Evolutionary conservation across 2,329 filamentous ascomycete species (phyloP).

Genomic region (Pseudohalonectria lignicola): DNA sequence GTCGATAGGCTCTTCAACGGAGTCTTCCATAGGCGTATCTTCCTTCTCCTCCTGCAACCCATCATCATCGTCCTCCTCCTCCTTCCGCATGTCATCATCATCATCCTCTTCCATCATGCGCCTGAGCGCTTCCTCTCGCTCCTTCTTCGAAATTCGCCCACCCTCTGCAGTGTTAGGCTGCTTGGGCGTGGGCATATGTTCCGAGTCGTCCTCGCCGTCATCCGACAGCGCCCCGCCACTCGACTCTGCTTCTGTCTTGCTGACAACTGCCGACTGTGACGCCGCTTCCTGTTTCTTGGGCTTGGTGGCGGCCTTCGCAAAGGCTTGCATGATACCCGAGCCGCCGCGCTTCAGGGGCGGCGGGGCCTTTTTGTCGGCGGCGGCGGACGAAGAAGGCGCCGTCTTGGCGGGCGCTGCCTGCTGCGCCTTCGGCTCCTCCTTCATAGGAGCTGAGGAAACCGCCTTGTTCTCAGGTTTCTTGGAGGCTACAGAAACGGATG

Average conservation of each 20-base stretch:
- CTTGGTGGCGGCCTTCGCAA: conserved; percentile 50
- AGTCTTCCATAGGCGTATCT: conserved; percentile 22
- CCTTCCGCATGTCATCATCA: conserved; percentile 36
- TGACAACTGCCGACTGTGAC: conserved; percentile 14
- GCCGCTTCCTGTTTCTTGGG: conserved; percentile 33
- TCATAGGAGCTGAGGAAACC: conserved; percentile 12
- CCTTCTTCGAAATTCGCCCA: conserved; percentile 36
- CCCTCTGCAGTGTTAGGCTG: conserved; percentile 16
- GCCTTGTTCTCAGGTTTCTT: conserved; percentile 9
- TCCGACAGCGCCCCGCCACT: conserved; percentile 42
- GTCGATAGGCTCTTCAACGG: conserved; percentile 8
- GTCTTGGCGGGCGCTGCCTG: conserved; percentile 7
- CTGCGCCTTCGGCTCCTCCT: conserved; percentile 22
- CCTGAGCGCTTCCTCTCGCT: conserved; percentile 53
- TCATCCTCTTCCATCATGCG: conserved; percentile 70
- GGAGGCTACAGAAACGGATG: background rate
- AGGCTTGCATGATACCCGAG: conserved; percentile 66
- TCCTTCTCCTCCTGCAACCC: conserved; percentile 20
- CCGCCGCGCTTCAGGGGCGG: conserved; percentile 43
- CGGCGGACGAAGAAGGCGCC: conserved; percentile 19
- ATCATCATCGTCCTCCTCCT: conserved; percentile 46
- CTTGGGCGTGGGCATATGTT: conserved; percentile 31
- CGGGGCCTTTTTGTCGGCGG: conserved; percentile 24
- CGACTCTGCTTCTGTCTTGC: too few relatives aligned
- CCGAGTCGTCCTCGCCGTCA: conserved; percentile 40